A percentile compares a stretch with the other conserved stretches of the same genome.
These are phyloP conservation scores for Flammula alnicola DNA, from an alignment of 1,284 basidiomycete genomes.

Conservation along the genomic window DNA sequence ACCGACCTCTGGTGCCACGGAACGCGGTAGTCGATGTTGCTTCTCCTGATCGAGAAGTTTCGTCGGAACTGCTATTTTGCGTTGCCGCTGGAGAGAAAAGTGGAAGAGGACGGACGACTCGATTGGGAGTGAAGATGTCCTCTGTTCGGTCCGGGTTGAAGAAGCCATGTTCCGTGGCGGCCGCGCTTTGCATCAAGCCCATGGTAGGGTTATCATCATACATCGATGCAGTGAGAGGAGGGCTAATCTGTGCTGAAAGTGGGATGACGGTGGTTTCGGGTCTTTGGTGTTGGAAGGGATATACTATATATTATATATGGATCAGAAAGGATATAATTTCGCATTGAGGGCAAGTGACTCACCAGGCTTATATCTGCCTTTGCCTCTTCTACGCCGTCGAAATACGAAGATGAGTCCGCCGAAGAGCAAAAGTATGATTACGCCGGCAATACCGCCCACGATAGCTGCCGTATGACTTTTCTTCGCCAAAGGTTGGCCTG, in stretches of 20 bases:
- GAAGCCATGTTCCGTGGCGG: background rate
- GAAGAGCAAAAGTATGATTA: slow-evolving; percentile 9
- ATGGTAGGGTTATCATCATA: background rate
- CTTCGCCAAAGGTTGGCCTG: background rate
- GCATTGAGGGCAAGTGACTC: background rate
- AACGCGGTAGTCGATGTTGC: background rate
- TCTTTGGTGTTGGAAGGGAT: slow-evolving; percentile 8
- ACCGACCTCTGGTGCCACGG: background rate
- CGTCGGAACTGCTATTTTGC: background rate
- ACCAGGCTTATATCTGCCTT: slow-evolving; percentile 8
- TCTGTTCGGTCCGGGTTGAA: background rate
- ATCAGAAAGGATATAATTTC: background rate
- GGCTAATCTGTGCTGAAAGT: background rate
- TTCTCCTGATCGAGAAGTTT: background rate
- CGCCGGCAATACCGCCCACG: slow-evolving; percentile 8
- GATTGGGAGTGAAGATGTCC: background rate
- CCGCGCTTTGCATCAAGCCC: background rate
- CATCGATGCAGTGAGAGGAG: background rate
- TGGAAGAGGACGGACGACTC: background rate
- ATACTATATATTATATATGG: slow-evolving; percentile 1
- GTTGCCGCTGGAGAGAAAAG: background rate
- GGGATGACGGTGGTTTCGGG: slow-evolving; percentile 6
- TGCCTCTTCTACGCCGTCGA: slow-evolving; percentile 2
- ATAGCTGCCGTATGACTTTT: slow-evolving; percentile 6
- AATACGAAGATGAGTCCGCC: slow-evolving; percentile 9